phyloP scores from a whole-genome alignment of 306 rosid species.

The Medicago lupulina region DNA sequence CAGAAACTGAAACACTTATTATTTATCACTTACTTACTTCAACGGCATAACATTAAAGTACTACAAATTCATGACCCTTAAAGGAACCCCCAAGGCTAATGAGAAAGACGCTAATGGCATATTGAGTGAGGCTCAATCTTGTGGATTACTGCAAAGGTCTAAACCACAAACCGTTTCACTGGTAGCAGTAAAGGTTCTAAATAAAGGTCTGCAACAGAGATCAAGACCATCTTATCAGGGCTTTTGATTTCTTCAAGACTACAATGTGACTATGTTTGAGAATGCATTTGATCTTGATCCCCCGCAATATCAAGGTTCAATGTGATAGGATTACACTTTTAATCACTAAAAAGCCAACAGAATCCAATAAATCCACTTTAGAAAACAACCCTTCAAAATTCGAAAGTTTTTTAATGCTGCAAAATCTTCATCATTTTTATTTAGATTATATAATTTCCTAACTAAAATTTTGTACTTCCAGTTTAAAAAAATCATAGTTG shows the following conservation, averaged over 20 bases:
- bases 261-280: background rate
- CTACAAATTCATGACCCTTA: background rate
- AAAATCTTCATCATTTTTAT: too few relatives aligned
- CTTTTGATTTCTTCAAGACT: background rate
- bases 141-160: background rate
- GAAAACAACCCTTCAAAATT: background rate
- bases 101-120: background rate
- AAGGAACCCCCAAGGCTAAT: background rate
- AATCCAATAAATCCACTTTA: background rate
- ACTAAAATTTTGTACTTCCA: too few relatives aligned
- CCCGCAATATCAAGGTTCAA: background rate
- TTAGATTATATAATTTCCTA: too few relatives aligned
- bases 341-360: background rate
- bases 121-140: background rate
- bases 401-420: background rate
- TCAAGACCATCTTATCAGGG: background rate
- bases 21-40: background rate
- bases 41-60: background rate
- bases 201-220: background rate
- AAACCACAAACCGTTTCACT: background rate
- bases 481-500: background rate
- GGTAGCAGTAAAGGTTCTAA: background rate
- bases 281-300: background rate
- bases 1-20: conserved; percentile 34
- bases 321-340: background rate